Base-by-base conservation (phyloP, 1,284 basidiomycete genomes). In the Agroathelia rolfsii region DNA sequence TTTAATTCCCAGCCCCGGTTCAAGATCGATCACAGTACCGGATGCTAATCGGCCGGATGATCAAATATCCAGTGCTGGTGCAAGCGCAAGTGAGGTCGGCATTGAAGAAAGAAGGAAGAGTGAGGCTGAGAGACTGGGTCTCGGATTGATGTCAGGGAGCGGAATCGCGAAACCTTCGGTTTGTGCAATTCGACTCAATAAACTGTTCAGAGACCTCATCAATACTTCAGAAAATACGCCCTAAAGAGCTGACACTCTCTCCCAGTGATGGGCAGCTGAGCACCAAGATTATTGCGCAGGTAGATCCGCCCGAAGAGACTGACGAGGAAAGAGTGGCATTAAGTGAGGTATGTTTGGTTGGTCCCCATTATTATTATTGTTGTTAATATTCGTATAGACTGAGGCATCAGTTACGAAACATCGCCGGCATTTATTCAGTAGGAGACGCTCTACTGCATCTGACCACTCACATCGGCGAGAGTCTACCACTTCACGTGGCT, bases 221-320 rank as follows among this genome's bases (percentile, higher is more conserved):
- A n/a, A n/a, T n/a, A 10, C 16, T 28, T 9, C 34, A 59, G 53
- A 59, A 61, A 49, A 42, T 26, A 7, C 50, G 63, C 4, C 66
- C 69, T 4, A 40, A 56, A 0, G 65, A 72, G 7, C 48, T 79
- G 33, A 53, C 56, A 9, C 50, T 74, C 17, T 77, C 76, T 1
- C 71, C 76, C 2, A 78, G 75, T 37, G 78, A 81, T 38, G 56
- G 66, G 15, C 66, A 67, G 2, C 51, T 80, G n/a, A 66, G 62
- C 24, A 51, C 51, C 3, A 61, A 52, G 3, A 51, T 50, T 2
- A 58, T 55, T 32, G 56, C 51, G 4, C 52, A 58, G 8, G 39
- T 40, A n/a, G 55, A 56, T 27, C 48, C 48, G 17, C 43, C 43
- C 7, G 44, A 51, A 15, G 62, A 51, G 9, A 40, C 39, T 6